Evolutionary conservation across 2,329 filamentous ascomycete species (phyloP).

Genomic region (Didymella arachidicola): DNA sequence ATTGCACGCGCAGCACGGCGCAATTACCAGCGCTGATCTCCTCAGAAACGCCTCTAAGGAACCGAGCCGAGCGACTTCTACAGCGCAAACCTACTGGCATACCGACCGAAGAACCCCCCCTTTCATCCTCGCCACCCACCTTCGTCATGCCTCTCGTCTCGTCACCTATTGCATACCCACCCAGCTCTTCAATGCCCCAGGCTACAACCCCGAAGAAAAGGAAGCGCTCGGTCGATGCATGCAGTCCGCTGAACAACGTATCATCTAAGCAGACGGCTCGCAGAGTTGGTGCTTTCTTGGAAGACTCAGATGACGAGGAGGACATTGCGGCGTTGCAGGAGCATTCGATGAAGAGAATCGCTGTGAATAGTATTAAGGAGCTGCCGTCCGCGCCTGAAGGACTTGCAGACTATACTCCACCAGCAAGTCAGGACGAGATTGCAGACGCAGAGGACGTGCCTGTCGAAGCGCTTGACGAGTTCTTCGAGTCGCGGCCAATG

Average conservation of each 20-base stretch:
- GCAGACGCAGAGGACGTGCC: conserved; percentile 41
- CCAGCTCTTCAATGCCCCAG: conserved; percentile 56
- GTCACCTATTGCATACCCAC: conserved; percentile 65
- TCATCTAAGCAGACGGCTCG: conserved; percentile 45
- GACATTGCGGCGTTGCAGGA: conserved; percentile 50
- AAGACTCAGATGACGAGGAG: conserved; percentile 54
- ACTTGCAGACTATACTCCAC: conserved; percentile 42
- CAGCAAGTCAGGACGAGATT: conserved; percentile 44
- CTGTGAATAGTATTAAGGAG: conserved; percentile 40
- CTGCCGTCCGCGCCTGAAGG: conserved; percentile 35
- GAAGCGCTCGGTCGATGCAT: conserved; percentile 41
- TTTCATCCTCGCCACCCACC: conserved; percentile 57
- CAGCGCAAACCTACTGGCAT: conserved; percentile 23
- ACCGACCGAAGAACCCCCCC: conserved; percentile 19
- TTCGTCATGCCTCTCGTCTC: conserved; percentile 69
- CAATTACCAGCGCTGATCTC: conserved; percentile 30
- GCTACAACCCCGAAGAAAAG: conserved; percentile 50
- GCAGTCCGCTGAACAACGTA: conserved; percentile 47
- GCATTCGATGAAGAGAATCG: conserved; percentile 49
- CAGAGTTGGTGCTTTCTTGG: conserved; percentile 49
- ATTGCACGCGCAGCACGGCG: conserved; percentile 22
- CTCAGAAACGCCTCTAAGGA: conserved; percentile 46
- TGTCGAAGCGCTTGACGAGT: conserved; percentile 40
- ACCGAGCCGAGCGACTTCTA: conserved; percentile 19
- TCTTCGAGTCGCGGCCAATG: conserved; percentile 37